Conservation (phyloP, 805 yeast genomes). For the Zygosaccharomyces pseudorouxii region DNA sequence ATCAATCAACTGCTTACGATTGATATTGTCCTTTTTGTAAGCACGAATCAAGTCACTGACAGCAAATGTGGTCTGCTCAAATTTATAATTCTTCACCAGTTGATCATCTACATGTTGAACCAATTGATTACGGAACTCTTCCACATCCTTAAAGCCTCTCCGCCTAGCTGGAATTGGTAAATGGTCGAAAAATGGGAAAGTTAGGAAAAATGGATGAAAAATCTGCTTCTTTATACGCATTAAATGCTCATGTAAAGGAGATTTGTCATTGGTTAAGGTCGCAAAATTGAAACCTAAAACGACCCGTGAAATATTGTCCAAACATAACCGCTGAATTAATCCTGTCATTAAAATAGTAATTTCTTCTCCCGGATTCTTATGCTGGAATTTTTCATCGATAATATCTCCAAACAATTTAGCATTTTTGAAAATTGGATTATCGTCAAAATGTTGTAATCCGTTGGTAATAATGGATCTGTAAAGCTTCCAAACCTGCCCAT, state of each 20-base stretch:
- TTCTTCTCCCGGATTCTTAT: background rate
- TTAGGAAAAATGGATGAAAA: conserved; percentile 50
- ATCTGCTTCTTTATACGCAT: conserved; percentile 47
- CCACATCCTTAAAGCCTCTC: conserved; percentile 42
- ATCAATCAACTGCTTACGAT: conserved; percentile 47
- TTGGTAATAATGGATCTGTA: conserved; percentile 44
- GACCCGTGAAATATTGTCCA: conserved; percentile 48
- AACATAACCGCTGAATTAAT: conserved; percentile 42
- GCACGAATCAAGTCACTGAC: conserved; percentile 42
- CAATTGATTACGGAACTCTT: conserved; percentile 38
- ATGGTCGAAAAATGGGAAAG: conserved; percentile 50
- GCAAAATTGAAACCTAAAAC: conserved; percentile 48
- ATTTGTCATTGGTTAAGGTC: conserved; percentile 32
- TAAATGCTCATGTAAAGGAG: conserved; percentile 39
- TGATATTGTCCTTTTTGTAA: conserved; percentile 35
- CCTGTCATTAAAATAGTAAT: conserved; percentile 33
- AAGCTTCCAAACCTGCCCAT: conserved; percentile 47
- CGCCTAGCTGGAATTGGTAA: conserved; percentile 46
- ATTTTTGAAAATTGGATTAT: conserved; percentile 38
- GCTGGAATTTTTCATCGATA: conserved; percentile 17
- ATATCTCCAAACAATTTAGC: conserved; percentile 34
- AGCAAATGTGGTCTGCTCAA: conserved; percentile 37
- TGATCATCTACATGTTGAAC: conserved; percentile 35
- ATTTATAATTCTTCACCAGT: conserved; percentile 30
- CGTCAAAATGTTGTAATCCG: conserved; percentile 49